phyloP scores from a whole-genome alignment of 441 rosid species.

The Rhodomyrtus psidioides region DNA sequence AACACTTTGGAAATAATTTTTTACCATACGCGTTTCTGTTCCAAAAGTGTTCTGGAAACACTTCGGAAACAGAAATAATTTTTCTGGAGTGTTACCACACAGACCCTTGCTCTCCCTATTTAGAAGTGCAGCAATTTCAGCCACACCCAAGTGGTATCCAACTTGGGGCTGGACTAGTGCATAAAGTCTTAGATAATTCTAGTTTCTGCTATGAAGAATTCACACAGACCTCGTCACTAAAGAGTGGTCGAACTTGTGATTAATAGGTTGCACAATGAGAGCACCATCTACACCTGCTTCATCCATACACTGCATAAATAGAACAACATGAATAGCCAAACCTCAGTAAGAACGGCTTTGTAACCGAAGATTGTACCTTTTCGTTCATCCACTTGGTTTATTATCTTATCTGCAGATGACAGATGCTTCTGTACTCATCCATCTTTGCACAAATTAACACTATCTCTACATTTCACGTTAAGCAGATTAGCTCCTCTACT shows the following conservation, averaged over 20 bases:
- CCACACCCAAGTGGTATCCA: background rate
- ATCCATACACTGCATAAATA: conserved; percentile 64
- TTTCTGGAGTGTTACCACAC: too few relatives aligned
- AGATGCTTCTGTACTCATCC: background rate
- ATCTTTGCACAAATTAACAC: background rate
- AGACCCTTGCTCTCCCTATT: background rate
- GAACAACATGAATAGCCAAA: background rate
- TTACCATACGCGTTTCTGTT: too few relatives aligned
- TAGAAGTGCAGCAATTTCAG: background rate
- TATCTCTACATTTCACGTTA: background rate
- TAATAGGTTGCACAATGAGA: conserved; percentile 90
- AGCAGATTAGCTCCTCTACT: background rate
- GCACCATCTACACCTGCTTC: conserved; percentile 91
- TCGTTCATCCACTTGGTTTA: background rate
- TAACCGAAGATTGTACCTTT: background rate
- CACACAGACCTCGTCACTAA: conserved; percentile 58
- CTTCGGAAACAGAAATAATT: too few relatives aligned
- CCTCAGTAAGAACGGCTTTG: background rate
- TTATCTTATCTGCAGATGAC: background rate
- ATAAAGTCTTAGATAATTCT: background rate
- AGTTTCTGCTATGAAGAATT: background rate
- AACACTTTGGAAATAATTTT: too few relatives aligned
- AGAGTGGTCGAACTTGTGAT: conserved; percentile 93
- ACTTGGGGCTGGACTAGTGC: background rate
- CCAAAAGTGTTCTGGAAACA: too few relatives aligned